These are phyloP conservation scores for Geum urbanum DNA, from an alignment of 306 rosid genomes.

Conservation along the genomic window DNA sequence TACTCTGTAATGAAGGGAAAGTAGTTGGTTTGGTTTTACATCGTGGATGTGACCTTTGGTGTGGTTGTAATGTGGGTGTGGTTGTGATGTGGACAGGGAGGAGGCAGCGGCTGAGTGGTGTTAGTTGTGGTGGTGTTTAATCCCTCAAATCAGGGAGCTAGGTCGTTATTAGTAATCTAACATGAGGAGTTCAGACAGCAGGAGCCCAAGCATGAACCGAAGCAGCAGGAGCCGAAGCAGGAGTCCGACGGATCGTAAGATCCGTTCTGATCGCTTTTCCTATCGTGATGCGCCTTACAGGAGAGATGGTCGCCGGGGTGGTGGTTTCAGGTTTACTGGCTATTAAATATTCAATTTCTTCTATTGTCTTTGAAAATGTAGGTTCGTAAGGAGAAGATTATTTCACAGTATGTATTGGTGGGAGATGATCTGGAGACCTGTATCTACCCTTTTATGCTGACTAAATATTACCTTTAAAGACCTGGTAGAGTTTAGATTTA, in stretches of 20 bases:
- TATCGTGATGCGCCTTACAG: slow-evolving; percentile 95
- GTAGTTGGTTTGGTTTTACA: slow-evolving; percentile 69
- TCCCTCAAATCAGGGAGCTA: slow-evolving; percentile 57
- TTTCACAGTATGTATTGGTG: slow-evolving; percentile 8
- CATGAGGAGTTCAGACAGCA: slow-evolving; percentile 84
- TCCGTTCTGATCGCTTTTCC: slow-evolving; percentile 88
- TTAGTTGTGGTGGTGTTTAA: slow-evolving; percentile 54
- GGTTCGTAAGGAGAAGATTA: slow-evolving; percentile 32
- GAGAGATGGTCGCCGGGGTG: slow-evolving; percentile 94
- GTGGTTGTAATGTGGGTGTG: slow-evolving; percentile 92
- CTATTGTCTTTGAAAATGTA: slow-evolving; percentile 21
- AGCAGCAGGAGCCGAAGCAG: slow-evolving; percentile 91
- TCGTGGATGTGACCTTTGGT: slow-evolving; percentile 63
- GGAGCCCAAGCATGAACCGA: slow-evolving; percentile 37
- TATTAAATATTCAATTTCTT: slow-evolving; percentile 32
- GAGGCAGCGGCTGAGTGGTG: slow-evolving; percentile 36
- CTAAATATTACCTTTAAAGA: slow-evolving; percentile 4
- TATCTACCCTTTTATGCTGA: not conserved
- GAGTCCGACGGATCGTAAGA: slow-evolving; percentile 91
- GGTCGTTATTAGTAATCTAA: slow-evolving; percentile 51
- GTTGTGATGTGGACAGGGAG: slow-evolving; percentile 99
- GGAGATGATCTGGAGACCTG: slow-evolving; percentile 24
- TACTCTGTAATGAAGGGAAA: slow-evolving; percentile 58
- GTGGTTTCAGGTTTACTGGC: slow-evolving; percentile 95
- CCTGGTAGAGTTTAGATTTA: not conserved